Base-by-base conservation (phyloP, 192 early-diverging fungal genomes). In the Backusella psychrophila region DNA sequence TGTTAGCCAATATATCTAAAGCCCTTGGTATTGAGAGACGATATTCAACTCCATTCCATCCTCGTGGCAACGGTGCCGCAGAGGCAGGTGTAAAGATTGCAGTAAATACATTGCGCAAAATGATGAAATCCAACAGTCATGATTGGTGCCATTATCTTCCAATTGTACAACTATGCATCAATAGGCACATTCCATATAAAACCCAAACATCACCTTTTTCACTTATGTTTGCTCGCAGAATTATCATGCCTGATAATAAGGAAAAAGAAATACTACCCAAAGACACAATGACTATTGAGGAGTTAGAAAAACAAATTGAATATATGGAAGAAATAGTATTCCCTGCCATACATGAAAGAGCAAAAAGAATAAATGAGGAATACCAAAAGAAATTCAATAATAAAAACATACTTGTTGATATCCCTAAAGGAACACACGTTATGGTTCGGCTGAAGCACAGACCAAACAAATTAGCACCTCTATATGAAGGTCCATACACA, bases 41-140 rank as follows among this genome's bases (percentile, higher is more conserved):
- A 5, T 44, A 82, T 14, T 56, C 72, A 26, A 82, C 85, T 36
- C 76, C 83, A 2, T 86, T 84, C 63, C 77, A 85, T 74, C 82
- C 84, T 21, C 29, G 81, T 52, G 83, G 65, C 11, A 89, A 89
- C 71, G 85, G 85, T 1, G 70, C 70, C 21, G 86, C 83, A 19
- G 85, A 89, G 80, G 14, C 81, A 12, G 49, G 42, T 21, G 80
- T 87, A 15, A 67, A 78, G 6, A 80, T 63, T 9, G 73, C 75
- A 3, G 46, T 66, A 9, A n/a, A 76, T 15, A 73, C 81, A 6
- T 69, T 87, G 42, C 12, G 56, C 19, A 84, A 87, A 75, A 46
- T 69, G 15, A 68, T 84, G 4, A 63, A 73, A 44, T 69, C 65
- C 17, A 71, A 53, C 23, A 71, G 69, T 23, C 17, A 46, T 15